Base-by-base conservation (phyloP, 768 basidiomycete species). In the Hydnomerulius pinastri region DNA sequence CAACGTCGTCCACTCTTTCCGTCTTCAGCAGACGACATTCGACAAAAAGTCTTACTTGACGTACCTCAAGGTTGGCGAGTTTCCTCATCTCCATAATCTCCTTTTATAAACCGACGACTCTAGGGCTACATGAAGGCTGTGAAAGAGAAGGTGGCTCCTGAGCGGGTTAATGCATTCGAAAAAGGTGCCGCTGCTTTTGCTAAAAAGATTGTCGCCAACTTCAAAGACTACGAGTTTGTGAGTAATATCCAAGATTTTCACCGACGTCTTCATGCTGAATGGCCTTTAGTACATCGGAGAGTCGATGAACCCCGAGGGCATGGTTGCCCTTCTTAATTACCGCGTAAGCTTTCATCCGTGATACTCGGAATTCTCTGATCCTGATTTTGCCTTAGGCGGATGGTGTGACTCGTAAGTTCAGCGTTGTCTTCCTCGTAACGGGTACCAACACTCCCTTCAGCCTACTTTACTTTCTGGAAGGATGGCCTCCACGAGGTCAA, bases 391-490 rank as follows among this genome's bases (percentile, higher is more conserved):
- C 54, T 37, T 60, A 86, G 84, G 85, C 79, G 71, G 91, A 93
- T 69, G 90, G 90, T 57, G 56, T 81, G 54, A 93, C 92, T 27
- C 90, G 90, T 92, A 69, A 66, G 87, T 77, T 17, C 29, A 20
- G 6, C 24, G 41, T 47, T 12, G 3, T 10, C n/a, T 33, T 6
- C 18, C 13, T 6, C 10, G 15, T 35, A 10, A 23, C 5, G 17
- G 20, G 35, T 35, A 33, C 56, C 6, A 43, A 57, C 29, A 53
- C 37, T 25, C 42, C 35, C 51, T 43, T 41, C 58, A 88, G 92
- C 92, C 43, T 95, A 90, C 69, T 83, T 96, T 71, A 94, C 87
- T 27, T 90, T 95, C 79, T 98, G 95, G 95, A 96, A 90, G 74
- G 83, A 98, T 72, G 96, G 97, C 32, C 70, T 94, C 58, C 92